Conservation (phyloP, 176 grass and related monocot species). For the Oryza punctata region DNA sequence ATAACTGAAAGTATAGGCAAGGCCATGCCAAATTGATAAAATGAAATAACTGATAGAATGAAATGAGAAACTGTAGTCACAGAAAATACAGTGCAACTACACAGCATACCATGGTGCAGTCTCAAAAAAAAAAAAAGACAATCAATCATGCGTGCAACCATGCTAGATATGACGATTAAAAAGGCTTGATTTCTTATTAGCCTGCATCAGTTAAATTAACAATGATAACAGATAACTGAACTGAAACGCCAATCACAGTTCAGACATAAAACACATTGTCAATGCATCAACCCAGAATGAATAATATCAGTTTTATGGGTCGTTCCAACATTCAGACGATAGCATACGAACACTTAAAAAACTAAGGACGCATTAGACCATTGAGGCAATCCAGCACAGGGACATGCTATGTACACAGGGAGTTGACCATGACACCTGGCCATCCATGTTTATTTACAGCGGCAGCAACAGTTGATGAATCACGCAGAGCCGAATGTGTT, state of each 20-base stretch:
- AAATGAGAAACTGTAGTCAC: too few relatives aligned
- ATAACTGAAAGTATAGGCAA: background rate
- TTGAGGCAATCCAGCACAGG: slow-evolving; percentile 27
- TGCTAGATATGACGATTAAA: background rate
- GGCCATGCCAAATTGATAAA: background rate
- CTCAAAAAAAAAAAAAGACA: background rate
- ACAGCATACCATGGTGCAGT: background rate
- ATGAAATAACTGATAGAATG: background rate
- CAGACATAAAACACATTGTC: background rate
- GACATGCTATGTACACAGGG: slow-evolving; percentile 33
- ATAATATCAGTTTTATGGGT: slow-evolving; percentile 1
- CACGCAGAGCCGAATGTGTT: slow-evolving; percentile 77
- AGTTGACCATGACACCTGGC: background rate
- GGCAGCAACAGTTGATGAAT: background rate
- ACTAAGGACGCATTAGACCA: slow-evolving; percentile 36
- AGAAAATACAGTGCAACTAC: background rate
- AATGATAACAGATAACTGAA: background rate
- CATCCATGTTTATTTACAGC: slow-evolving; percentile 52
- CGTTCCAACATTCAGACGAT: background rate
- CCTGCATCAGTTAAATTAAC: background rate
- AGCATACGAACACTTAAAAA: slow-evolving; percentile 5
- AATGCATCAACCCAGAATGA: background rate
- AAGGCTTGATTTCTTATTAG: background rate
- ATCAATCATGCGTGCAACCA: background rate
- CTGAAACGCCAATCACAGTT: background rate